Evolutionary conservation across 768 basidiomycete genomes (phyloP).

Genomic region (Mycena filopes): DNA sequence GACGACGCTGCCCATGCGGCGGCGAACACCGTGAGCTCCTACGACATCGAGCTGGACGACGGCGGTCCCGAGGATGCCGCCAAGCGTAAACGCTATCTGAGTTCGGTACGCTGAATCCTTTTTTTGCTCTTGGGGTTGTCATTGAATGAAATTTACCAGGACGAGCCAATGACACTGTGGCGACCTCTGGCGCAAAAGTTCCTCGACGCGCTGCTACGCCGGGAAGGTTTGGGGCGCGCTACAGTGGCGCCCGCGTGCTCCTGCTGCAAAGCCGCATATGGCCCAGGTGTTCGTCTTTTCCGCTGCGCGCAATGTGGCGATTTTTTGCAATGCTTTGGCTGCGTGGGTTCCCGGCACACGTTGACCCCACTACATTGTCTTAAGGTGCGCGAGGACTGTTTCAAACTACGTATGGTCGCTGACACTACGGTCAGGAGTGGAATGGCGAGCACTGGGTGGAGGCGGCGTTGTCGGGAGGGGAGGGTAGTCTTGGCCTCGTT

Average conservation of each 20-base stretch:
- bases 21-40: constrained; percentile 2
- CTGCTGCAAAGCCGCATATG: not conserved
- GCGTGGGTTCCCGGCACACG: not conserved
- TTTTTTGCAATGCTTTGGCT: constrained; percentile 4
- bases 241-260: not conserved
- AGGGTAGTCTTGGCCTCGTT: not conserved
- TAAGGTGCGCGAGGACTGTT: not conserved
- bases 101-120: not conserved
- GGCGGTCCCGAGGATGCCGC: not conserved
- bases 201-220: not conserved
- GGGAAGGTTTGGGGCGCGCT: not conserved
- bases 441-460: not conserved
- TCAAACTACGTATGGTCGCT: not conserved
- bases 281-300: not conserved
- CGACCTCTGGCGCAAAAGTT: not conserved
- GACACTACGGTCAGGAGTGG: constrained; percentile 14
- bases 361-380: constrained; percentile 10
- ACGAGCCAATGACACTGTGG: constrained; percentile 4
- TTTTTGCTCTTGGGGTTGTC: not conserved
- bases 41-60: not conserved
- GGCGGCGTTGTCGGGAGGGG: not conserved
- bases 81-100: constrained; percentile 10
- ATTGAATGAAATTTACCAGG: not conserved
- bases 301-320: constrained; percentile 18
- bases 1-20: not conserved